A percentile compares a stretch with the other conserved stretches of the same genome.
Evolutionary conservation across 202 grass and related monocot species (phyloP).

Genomic region (Zoysia matrella): DNA sequence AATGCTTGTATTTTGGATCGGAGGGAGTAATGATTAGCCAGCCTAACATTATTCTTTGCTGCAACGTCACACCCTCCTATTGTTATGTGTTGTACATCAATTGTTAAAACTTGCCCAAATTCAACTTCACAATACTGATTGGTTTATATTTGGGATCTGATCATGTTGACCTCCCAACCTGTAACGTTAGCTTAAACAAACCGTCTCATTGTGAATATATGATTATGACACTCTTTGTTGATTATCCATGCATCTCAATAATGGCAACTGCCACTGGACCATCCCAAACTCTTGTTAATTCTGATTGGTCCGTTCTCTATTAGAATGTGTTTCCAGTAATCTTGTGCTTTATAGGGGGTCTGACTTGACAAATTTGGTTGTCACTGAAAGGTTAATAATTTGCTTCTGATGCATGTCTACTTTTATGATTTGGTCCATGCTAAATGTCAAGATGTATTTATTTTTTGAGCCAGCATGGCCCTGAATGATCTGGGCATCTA

Average conservation of each 20-base stretch:
- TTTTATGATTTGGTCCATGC: too few relatives aligned
- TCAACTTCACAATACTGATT: constrained; percentile 37
- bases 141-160: constrained; percentile 26
- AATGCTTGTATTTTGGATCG: too few relatives aligned
- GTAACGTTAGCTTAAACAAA: constrained; percentile 1
- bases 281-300: background rate
- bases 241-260: constrained; percentile 13
- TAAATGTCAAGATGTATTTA: constrained; percentile 6
- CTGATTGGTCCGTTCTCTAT: background rate
- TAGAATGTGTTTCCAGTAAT: background rate
- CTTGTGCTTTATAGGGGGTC: background rate
- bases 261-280: background rate
- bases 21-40: constrained; percentile 45
- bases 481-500: constrained; percentile 28
- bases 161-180: background rate
- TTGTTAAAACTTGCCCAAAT: constrained; percentile 43
- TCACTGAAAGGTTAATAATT: constrained; percentile 13
- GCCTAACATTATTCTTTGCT: constrained; percentile 46
- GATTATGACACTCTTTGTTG: background rate
- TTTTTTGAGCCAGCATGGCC: background rate
- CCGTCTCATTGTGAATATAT: background rate
- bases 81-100: constrained; percentile 44
- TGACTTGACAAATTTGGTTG: background rate
- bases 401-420: background rate
- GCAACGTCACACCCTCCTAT: constrained; percentile 35